Base-by-base conservation (phyloP, 1,284 basidiomycete species). In the Trichosporon faecale region DNA sequence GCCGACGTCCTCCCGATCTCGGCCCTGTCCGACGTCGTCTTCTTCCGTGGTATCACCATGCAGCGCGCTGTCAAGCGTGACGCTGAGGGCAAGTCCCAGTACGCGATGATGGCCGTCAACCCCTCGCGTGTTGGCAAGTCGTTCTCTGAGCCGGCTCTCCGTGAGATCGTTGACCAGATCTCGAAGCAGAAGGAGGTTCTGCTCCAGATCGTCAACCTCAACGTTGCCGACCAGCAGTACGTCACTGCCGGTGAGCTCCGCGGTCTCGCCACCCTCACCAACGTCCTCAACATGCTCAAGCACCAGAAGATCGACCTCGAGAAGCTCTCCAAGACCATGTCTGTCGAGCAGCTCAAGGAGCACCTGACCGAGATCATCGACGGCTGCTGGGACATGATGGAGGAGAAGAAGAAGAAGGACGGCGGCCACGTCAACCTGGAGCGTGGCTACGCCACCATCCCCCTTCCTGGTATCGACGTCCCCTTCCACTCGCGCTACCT, bases 31-130 rank as follows among this genome's bases (percentile, higher is more conserved):
- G 95, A 98, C 77, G 93, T 99, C 79, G 96, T 99, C 57, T 98
- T 99, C 88, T 98, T 98, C 85, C 94, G 97, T 84, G 96, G 96
- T 81, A 96, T 99, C 79, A 99, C 96, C 65, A 99, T 99, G 96
- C 95, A 98, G 82, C 93, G 95, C 61, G 95, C 95, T 23, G 95
- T 98, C 71, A 93, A 97, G 84, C 93, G 96, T 64, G 96, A 98
- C 79, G 87, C 91, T 2, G 87, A 92, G 70, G 95, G 95, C 80
- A 89, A 96, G 66, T 95, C 93, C 37, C 94, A 96, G 83, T 99
- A 98, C 79, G 95, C 94, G 21, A 98, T 99, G 97, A 95, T 95
- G 84, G 96, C 96, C 18, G 92, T 98, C 79, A 98, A 98, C 84
- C 97, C 97, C 1, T 91, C 93, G 77, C 91, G 96, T 72, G 93